Base-by-base conservation (phyloP, 257 asterid genomes). In the Scutellaria barbata region DNA sequence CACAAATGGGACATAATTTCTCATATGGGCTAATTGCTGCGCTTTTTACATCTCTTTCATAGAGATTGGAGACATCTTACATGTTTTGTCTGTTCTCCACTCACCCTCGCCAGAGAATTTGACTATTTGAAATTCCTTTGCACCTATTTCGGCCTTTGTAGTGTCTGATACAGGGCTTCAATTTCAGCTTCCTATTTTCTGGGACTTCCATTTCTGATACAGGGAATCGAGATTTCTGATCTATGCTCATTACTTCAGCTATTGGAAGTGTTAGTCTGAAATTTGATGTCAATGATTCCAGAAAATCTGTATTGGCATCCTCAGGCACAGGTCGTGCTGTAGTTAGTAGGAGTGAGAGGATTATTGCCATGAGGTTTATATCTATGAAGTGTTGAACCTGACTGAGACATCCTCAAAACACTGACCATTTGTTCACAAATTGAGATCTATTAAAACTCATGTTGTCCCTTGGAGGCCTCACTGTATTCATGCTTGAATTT, bases 391-490 rank as follows among this genome's bases (percentile, higher is more conserved):
- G 50, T 39, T 58, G 60, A 43, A 42, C 10, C 14, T 55, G 51
- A 70, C 51, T 50, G 42, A 22, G 55, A 51, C 33, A 60, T 53
- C 37, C 43, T 5, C 11, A 17, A 22, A 40, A 22, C 47, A 47
- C 47, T 12, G 52, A 57, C 8, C 43, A 50, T 43, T 53, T 74
- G 41, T 39, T 68, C 50, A 58, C 16, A 45, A 61, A 30, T n/a
- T 43, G 46, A 52, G 35, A 42, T 59, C 48, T 53, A 65, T 16
- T 1, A 0, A 33, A n/a, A 30, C 13, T 50, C 14, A 17, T 35
- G 8, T 73, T 51, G 47, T 69, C 50, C 69, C 69, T 62, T 69
- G 73, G 62, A 63, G 48, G 52, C 68, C 55, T 67, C 45, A 17
- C 47, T 35, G 7, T 52, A 9, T 68, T 43, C 57, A 41, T 61